phyloP scores from a whole-genome alignment of 2,329 filamentous ascomycete genomes.

The Penicillium corylophilum region DNA sequence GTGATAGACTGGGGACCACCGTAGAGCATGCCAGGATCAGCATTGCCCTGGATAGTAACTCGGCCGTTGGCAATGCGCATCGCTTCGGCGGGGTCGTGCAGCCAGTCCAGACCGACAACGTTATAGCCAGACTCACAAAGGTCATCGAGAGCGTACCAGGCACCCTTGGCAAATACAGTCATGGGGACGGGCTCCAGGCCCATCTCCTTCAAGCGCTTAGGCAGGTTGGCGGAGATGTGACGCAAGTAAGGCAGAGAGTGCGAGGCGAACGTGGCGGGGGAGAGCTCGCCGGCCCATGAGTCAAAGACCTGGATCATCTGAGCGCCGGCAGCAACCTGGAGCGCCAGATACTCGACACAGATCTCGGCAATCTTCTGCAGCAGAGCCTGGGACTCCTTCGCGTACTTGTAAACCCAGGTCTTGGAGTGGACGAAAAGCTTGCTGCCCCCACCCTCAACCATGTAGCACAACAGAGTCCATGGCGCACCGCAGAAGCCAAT shows the following conservation, averaged over 20 bases:
- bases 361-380: slow-evolving; percentile 90
- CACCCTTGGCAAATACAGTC: slow-evolving; percentile 97
- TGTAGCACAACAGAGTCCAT: slow-evolving; percentile 97
- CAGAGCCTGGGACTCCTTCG: slow-evolving; percentile 73
- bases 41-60: slow-evolving; percentile 88
- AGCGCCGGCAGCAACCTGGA: slow-evolving; percentile 89
- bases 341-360: slow-evolving; percentile 89
- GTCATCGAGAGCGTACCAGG: slow-evolving; percentile 89
- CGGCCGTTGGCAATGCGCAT: slow-evolving; percentile 75
- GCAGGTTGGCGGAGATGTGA: slow-evolving; percentile 79
- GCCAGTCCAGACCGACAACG: slow-evolving; percentile 92
- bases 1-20: slow-evolving; percentile 80
- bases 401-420: slow-evolving; percentile 93
- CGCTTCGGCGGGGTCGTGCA: slow-evolving; percentile 83
- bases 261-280: slow-evolving; percentile 75
- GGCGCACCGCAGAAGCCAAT: slow-evolving; percentile 97
- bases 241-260: slow-evolving; percentile 85
- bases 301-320: slow-evolving; percentile 98
- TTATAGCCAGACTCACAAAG: slow-evolving; percentile 88
- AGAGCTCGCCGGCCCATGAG: slow-evolving; percentile 94
- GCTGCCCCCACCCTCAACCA: slow-evolving; percentile 95
- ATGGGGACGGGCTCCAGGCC: slow-evolving; percentile 82
- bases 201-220: slow-evolving; percentile 69
- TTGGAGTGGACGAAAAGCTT: slow-evolving; percentile 94
- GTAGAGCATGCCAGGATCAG: slow-evolving; percentile 90